Percentiles rank a stretch among this genome's conserved stretches.
These are phyloP conservation scores for Baorangia bicolor DNA, from an alignment of 768 basidiomycete genomes.

Conservation along the genomic window DNA sequence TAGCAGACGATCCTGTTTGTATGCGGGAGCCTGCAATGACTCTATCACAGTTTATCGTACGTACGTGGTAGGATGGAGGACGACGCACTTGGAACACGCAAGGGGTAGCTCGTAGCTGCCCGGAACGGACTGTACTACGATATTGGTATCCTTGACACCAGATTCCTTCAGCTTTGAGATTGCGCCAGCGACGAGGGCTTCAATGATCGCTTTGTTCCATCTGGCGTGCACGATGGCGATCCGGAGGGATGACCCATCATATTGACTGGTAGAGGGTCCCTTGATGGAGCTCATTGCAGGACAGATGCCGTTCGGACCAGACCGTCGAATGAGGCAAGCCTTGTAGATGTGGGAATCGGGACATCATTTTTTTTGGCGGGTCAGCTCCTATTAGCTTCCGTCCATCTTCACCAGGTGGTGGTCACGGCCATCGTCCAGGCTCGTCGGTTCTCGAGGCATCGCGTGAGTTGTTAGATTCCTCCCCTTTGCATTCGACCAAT, in stretches of 20 bases:
- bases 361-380: not conserved
- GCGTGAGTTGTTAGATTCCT: constrained; percentile 1
- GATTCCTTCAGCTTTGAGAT: constrained; percentile 74
- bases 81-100: constrained; percentile 78
- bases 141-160: constrained; percentile 89
- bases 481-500: constrained; percentile 20
- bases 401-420: not conserved
- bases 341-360: constrained; percentile 17
- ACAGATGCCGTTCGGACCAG: not conserved
- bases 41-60: constrained; percentile 41
- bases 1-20: constrained; percentile 74
- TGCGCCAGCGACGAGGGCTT: constrained; percentile 79
- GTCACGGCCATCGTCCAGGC: not conserved
- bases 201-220: constrained; percentile 91
- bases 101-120: constrained; percentile 93
- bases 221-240: constrained; percentile 93
- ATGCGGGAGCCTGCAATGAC: constrained; percentile 86
- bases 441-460: not conserved
- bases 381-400: not conserved
- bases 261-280: constrained; percentile 59
- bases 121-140: constrained; percentile 88
- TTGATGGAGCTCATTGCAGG: constrained; percentile 57
- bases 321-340: not conserved
- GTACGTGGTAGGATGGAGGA: not conserved
- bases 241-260: constrained; percentile 81